Percentiles rank a stretch among this genome's conserved stretches.
These are phyloP conservation scores for Saxophila tyrrhenica DNA, from an alignment of 495 filamentous ascomycete species.

Conservation along the genomic window DNA sequence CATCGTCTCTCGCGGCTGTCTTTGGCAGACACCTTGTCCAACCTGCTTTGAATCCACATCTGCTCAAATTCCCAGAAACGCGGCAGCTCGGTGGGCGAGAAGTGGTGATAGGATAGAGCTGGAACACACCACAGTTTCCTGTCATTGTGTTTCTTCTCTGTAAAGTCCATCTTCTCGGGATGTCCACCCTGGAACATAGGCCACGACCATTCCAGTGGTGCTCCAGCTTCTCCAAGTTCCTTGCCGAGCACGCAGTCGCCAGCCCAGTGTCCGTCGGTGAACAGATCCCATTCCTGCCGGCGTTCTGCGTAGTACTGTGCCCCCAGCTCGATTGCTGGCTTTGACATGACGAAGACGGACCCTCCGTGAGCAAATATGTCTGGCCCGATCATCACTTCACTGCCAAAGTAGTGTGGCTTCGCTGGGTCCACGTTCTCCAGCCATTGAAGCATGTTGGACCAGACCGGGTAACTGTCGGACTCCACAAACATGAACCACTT, in stretches of 20 bases:
- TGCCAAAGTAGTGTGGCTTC: conserved; percentile 42
- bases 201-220: conserved; percentile 4
- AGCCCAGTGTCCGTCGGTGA: conserved; percentile 8
- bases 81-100: conserved; percentile 1
- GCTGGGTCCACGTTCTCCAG: conserved; percentile 38
- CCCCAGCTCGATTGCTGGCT: background rate
- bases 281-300: background rate
- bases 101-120: conserved; percentile 18
- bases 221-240: background rate
- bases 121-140: conserved; percentile 18
- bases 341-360: conserved; percentile 33
- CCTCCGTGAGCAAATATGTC: conserved; percentile 48
- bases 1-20: background rate
- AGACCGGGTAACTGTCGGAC: conserved; percentile 55
- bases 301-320: conserved; percentile 1
- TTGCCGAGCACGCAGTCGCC: conserved; percentile 13
- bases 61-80: conserved; percentile 12
- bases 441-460: conserved; percentile 49
- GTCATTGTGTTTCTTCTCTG: background rate
- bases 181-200: conserved; percentile 4
- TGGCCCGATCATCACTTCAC: background rate
- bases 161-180: conserved; percentile 2
- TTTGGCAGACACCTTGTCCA: conserved; percentile 12
- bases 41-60: conserved; percentile 29
- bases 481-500: conserved; percentile 63